Percentiles rank a stretch among this genome's conserved stretches.
These are phyloP conservation scores for Neoarthrinium moseri DNA, from an alignment of 2,329 filamentous ascomycete species.

Conservation along the genomic window DNA sequence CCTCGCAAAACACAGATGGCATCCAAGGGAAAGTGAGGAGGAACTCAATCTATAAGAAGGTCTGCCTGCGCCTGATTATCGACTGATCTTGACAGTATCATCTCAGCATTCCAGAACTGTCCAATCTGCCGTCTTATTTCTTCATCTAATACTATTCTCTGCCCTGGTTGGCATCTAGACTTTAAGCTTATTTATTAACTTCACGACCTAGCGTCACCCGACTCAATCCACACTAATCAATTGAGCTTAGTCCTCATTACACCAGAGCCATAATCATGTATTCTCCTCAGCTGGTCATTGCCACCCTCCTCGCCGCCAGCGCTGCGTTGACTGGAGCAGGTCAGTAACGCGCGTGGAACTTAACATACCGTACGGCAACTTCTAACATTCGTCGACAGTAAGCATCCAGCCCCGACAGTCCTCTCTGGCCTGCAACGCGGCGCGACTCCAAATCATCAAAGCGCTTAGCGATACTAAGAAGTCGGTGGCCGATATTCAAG, in stretches of 20 bases:
- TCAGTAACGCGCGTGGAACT: too few species aligned
- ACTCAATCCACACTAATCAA: not conserved
- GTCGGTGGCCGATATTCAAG: slow-evolving; percentile 11
- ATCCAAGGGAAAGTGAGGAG: not conserved
- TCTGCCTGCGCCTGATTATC: not conserved
- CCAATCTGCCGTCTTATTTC: slow-evolving; percentile 1
- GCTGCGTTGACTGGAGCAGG: slow-evolving; percentile 6
- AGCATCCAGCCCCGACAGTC: slow-evolving; percentile 6
- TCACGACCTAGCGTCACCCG: not conserved
- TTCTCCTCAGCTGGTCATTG: slow-evolving; percentile 3
- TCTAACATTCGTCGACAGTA: not conserved
- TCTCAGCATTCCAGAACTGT: not conserved
- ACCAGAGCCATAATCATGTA: slow-evolving; percentile 10
- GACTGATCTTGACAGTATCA: not conserved
- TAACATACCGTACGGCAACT: not conserved
- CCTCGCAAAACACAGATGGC: not conserved
- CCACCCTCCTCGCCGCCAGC: slow-evolving; percentile 7
- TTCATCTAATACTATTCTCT: not conserved
- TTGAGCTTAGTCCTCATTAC: not conserved
- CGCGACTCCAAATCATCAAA: slow-evolving; percentile 11
- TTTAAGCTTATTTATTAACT: not conserved
- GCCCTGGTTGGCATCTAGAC: slow-evolving; percentile 1
- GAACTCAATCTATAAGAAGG: slow-evolving; percentile 1
- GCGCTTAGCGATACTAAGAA: slow-evolving; percentile 11
- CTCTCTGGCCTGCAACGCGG: slow-evolving; percentile 9